Conservation (phyloP, 1,284 basidiomycete genomes). For the Xanthoconium separans region DNA sequence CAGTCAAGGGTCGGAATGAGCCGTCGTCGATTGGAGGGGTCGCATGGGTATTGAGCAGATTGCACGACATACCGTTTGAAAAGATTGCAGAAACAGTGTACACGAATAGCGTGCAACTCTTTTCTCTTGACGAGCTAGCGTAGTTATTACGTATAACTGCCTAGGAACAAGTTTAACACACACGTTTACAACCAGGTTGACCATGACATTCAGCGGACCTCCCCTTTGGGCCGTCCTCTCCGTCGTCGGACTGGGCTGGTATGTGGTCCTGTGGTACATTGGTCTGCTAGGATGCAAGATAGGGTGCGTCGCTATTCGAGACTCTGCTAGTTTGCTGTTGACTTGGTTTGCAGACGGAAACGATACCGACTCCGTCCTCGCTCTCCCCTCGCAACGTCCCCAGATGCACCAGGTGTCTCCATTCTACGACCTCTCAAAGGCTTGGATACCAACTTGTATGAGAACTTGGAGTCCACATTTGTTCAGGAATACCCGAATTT, state of each 20-base stretch:
- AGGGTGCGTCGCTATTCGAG: constrained; percentile 56
- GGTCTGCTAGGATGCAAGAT: constrained; percentile 74
- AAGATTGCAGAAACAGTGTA: constrained; percentile 61
- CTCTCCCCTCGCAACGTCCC: constrained; percentile 58
- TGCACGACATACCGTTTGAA: constrained; percentile 59
- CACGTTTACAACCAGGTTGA: neutral
- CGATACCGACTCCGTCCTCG: constrained; percentile 68
- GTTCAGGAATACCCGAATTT: constrained; percentile 85
- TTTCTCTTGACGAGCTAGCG: constrained; percentile 46
- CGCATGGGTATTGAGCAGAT: constrained; percentile 71
- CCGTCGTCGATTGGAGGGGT: constrained; percentile 73
- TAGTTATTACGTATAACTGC: constrained; percentile 12
- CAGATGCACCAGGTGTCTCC: constrained; percentile 79
- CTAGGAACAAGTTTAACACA: neutral
- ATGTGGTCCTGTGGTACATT: constrained; percentile 69
- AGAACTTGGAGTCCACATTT: constrained; percentile 91
- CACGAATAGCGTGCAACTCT: constrained; percentile 68
- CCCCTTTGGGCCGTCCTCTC: constrained; percentile 34
- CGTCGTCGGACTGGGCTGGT: constrained; percentile 64
- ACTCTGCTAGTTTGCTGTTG: constrained; percentile 8
- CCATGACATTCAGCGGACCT: constrained; percentile 16
- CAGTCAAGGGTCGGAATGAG: constrained; percentile 85
- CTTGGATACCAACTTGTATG: constrained; percentile 88
- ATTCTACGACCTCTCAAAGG: constrained; percentile 91
- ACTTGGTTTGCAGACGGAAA: constrained; percentile 53